Base-by-base conservation (phyloP, 495 filamentous ascomycete species). In the Aspergillus heteromorphus region DNA sequence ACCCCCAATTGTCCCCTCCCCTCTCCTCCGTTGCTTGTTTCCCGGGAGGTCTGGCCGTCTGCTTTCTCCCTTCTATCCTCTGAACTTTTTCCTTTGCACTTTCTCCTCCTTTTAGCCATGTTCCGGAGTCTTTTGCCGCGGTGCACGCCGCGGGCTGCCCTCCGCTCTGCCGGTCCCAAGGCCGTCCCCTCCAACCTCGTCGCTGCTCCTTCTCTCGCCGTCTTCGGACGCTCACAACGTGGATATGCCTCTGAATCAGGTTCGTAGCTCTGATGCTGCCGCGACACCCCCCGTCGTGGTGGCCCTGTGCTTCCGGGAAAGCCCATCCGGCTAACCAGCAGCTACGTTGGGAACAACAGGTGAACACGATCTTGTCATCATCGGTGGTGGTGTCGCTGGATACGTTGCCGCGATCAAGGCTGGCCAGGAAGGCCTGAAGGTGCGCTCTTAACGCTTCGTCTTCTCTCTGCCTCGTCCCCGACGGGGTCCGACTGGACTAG, bases 361-460 rank as follows among this genome's bases (percentile, higher is more conserved):
- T 65, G 87, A 92, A 68, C 87, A 91, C 67, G 91, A 96, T 71
- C 78, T 96, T 34, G 87, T 97, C 63, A 91, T 97, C 74, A 92
- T 96, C 65, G 93, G 93, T 67, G 93, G 93, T 70, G 93, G 93
- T 79, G 95, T 97, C 61, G 93, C 91, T 63, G 93, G 93, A 71
- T 98, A 98, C 80, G 95, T 97, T 65, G 92, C 93, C 56, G 93
- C 93, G 58, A 98, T 98, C 82, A 97, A 97, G 79, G 93, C 95
- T 63, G 93, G 91, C 48, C 93, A 98, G 71, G 91, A 93, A 71
- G 95, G 93, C 64, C 77, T 98, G 69, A 98, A 97, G 86, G 92
- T 95, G 73, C 59, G 77, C 53, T 45, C 18, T n/a, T n/a, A n/a
- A n/a, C n/a, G n/a, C n/a, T n/a, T n/a, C n/a, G n/a, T n/a, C n/a